Conservation (phyloP, 495 filamentous ascomycete species). For the Jackrogersella minutella region DNA sequence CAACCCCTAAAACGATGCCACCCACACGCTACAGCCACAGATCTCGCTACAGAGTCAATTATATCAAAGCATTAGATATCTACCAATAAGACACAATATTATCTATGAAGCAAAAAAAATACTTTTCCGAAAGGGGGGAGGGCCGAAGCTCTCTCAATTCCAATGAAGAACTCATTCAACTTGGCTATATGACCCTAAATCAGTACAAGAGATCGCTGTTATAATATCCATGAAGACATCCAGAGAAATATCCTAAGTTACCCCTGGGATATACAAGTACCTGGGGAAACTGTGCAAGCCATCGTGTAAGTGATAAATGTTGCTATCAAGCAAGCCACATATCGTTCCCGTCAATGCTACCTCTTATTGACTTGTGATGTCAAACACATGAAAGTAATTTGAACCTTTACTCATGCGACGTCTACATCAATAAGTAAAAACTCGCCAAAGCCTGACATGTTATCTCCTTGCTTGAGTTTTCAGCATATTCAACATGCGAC, state of each 20-base stretch:
- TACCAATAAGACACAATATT: neutral
- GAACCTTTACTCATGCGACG: neutral
- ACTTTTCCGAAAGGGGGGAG: too few species aligned
- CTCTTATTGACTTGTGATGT: neutral
- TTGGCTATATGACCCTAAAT: neutral
- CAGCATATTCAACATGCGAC: conserved; percentile 10
- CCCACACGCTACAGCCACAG: too few species aligned
- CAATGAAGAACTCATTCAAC: neutral
- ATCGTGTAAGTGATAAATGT: too few species aligned
- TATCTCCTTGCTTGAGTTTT: neutral
- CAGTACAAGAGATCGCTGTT: neutral
- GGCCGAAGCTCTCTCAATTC: too few species aligned
- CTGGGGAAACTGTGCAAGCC: too few species aligned
- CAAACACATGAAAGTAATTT: neutral
- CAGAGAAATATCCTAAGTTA: too few species aligned
- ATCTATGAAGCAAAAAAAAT: too few species aligned
- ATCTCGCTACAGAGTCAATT: too few species aligned
- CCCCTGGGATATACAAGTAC: neutral
- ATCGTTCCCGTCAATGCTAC: neutral
- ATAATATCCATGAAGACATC: neutral
- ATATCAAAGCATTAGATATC: neutral
- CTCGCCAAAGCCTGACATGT: neutral
- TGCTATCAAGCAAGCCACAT: too few species aligned
- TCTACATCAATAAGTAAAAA: neutral
- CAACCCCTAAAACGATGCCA: neutral